Conservation (phyloP, 441 rosid species). For the Raphanus hybrid region DNA sequence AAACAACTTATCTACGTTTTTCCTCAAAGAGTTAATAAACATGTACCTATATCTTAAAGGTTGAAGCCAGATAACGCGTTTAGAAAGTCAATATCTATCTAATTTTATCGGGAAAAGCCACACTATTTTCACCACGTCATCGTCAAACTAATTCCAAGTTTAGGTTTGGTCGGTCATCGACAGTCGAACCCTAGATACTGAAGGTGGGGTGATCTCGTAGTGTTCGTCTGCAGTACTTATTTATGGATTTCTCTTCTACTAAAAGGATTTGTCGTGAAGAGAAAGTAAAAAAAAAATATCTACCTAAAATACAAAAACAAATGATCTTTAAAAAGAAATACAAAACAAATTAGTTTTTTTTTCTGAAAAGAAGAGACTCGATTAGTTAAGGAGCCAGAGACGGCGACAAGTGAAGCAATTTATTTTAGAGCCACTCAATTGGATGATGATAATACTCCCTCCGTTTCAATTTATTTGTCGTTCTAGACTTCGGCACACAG, state of each 20-base stretch:
- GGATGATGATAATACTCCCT: conserved; percentile 29
- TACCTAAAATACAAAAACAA: conserved; percentile 16
- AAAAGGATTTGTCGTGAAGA: neutral
- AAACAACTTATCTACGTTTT: neutral
- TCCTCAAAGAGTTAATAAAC: neutral
- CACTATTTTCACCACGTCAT: neutral
- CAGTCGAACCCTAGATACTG: neutral
- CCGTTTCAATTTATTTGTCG: no score
- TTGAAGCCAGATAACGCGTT: conserved; percentile 3
- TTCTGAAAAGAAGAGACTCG: neutral
- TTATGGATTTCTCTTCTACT: neutral
- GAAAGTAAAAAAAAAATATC: conserved; percentile 16
- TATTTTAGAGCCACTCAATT: conserved; percentile 28
- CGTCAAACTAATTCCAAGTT: neutral
- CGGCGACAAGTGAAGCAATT: conserved; percentile 19
- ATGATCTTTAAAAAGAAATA: neutral
- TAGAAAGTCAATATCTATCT: neutral
- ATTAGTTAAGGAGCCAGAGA: conserved; percentile 10
- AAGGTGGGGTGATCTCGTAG: neutral
- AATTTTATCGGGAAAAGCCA: neutral
- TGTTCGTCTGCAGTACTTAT: neutral
- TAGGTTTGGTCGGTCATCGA: neutral
- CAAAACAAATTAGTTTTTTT: conserved; percentile 3
- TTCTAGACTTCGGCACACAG: no score
- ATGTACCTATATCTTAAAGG: neutral